Base-by-base conservation (phyloP, 2,329 filamentous ascomycete genomes). In the Pseudocercospora fijiensis region DNA sequence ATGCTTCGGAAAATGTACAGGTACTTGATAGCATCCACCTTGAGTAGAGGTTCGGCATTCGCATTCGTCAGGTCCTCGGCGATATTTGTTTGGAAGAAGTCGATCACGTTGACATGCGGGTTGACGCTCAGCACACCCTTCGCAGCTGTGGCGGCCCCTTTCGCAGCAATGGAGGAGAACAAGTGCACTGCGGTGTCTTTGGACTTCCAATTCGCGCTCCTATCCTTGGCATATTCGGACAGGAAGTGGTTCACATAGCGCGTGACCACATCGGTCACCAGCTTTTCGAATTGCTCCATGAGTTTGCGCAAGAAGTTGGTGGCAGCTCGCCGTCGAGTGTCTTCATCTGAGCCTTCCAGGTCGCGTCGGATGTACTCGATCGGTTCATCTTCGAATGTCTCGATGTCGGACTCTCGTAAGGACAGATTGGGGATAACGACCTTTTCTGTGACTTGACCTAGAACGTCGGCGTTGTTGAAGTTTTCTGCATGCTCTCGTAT, bases 151-250 rank as follows among this genome's bases (percentile, higher is more conserved):
- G 94, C 88, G 30, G 88, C 86, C 60, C 95, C 95, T 80, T 96
- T 96, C 45, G 93, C 92, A 16, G 95, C 95, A 71, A 98, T 92
- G 4, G 95, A 92, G 41, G 95, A 88, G 82, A 96, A 99, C 16
- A 99, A 86, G 74, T 98, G 98, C 63, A 97, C 89, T n/a, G 95
- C 95, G 0, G 94, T 98, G 74, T 99, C 95, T 81, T 99, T 99
- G 56, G 92, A 88, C 78, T 96, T 96, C 95, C 95, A 99, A 76
- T 96, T 92, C 18, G 84, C 80, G 13, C 80, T 77, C 47, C 82
- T 82, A 66, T 88, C 83, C 77, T 90, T 90, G 61, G 87, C 85
- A 73, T 92, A 92, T 60, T 90, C 84, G 37, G 81, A 79, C 27
- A 99, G 84, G 75, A 96, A 96, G 76, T 93, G 90, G 66, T 89